These are phyloP conservation scores for Scenedesmus sp. DNA, from an alignment of 163 green algal species.

Conservation along the genomic window DNA sequence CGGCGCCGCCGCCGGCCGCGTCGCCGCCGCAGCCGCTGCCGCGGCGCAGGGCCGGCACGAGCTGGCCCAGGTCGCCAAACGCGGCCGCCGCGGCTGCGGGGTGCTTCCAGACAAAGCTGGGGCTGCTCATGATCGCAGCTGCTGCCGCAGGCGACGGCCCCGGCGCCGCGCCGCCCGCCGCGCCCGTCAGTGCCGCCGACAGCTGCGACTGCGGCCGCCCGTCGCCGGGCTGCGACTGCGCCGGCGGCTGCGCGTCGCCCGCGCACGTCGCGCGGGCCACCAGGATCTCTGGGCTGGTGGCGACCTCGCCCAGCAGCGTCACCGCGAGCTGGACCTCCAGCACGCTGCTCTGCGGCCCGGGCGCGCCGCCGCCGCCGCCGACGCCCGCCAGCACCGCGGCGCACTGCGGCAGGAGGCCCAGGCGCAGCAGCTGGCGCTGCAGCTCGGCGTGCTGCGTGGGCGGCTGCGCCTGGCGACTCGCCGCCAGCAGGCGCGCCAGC, in stretches of 20 bases:
- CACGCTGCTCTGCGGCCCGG: slow-evolving; percentile 10
- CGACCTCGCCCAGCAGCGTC: slow-evolving; percentile 2
- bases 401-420: slow-evolving; percentile 12
- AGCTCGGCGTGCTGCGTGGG: slow-evolving; percentile 19
- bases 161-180: too few relatives aligned
- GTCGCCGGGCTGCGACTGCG: neutral
- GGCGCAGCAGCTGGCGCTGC: neutral
- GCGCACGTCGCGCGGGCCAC: too few relatives aligned
- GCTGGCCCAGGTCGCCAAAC: neutral
- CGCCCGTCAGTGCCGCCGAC: neutral
- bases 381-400: neutral
- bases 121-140: neutral
- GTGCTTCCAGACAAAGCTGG: slow-evolving; percentile 21
- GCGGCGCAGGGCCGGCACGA: neutral
- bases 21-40: neutral
- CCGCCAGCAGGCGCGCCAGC: neutral
- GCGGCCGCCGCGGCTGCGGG: slow-evolving; percentile 32
- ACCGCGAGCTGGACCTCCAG: slow-evolving; percentile 24
- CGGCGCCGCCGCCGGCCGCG: neutral
- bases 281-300: neutral
- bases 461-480: neutral
- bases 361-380: slow-evolving; percentile 13
- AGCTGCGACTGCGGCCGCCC: neutral
- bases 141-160: neutral
- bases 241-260: too few relatives aligned